Evolutionary conservation across 768 basidiomycete genomes (phyloP), one percentile per base, ranked within the genome.

Genomic region (Strobilomyces confusus): DNA sequence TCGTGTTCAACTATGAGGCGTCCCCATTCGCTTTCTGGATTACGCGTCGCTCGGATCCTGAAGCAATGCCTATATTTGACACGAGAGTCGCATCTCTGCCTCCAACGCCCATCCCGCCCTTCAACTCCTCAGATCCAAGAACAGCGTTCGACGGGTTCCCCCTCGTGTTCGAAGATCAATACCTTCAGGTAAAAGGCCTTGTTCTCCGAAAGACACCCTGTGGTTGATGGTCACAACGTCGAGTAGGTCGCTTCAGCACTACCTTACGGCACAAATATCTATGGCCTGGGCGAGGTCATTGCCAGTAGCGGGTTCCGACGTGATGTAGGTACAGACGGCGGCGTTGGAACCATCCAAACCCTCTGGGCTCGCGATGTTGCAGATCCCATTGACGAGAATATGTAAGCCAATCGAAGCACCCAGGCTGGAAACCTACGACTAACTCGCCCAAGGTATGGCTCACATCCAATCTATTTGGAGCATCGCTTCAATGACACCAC

Each of bases 21-120:
- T 72, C 74, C 0, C 88, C 89, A 0, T 91, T 91, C 63, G 81
- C 83, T 2, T 91, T 90, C 64, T 91, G 87, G 87, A 82, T 91
- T 57, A 87, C 86, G 1, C 80, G 87, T 41, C 80, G 82, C 22
- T 80, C 81, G 4, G 73, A 79, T 9, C 83, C 82, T 4, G 66
- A 76, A 30, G 75, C 72, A 7, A 60, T 63, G 42, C 85, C 82
- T 48, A 66, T 91, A 22, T 90, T 90, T 60, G 87, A 91, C 61
- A 90, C 88, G 1, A 78, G 88, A 38, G 64, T 77, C 9, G 58
- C 75, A 0, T 87, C 85, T 0, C 73, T 90, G 9, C 86, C 87
- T 1, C 54, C 72, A 4, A 78, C 85, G 3, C 81, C 83, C 1
- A 80, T 81, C 32, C 70, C 78, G n/a, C 76, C 86, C 12, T 72